phyloP scores from a whole-genome alignment of 345 rosid genomes.

The Acer yangbiense region DNA sequence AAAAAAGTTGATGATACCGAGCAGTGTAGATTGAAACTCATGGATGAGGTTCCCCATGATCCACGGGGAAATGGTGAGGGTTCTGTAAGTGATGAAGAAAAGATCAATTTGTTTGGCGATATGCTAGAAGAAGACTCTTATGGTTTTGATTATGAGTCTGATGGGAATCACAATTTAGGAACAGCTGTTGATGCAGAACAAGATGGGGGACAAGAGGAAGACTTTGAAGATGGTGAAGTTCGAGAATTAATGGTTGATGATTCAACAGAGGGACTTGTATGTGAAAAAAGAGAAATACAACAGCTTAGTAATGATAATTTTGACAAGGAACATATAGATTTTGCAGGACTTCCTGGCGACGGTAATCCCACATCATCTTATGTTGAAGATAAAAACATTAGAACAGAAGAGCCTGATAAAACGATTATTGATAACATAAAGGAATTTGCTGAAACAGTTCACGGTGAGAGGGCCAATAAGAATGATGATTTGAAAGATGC shows the following conservation, averaged over 20 bases:
- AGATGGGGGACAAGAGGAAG: constrained; percentile 42
- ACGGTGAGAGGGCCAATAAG: constrained; percentile 23
- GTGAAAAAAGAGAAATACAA: constrained; percentile 26
- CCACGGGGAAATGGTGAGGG: constrained; percentile 42
- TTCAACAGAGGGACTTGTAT: constrained; percentile 25
- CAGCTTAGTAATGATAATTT: constrained; percentile 26
- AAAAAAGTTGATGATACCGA: constrained; percentile 29
- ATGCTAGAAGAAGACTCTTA: constrained; percentile 45
- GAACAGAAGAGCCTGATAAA: constrained; percentile 32
- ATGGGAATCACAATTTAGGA: constrained; percentile 38
- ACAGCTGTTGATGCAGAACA: constrained; percentile 41
- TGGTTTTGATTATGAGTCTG: constrained; percentile 55
- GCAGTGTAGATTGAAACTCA: constrained; percentile 20
- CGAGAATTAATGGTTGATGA: constrained; percentile 38
- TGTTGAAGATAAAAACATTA: constrained; percentile 32
- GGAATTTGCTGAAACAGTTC: constrained; percentile 25
- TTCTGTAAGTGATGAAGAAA: constrained; percentile 56
- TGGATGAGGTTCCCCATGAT: constrained; percentile 28
- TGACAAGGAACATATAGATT: constrained; percentile 25
- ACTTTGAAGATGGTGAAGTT: constrained; percentile 66
- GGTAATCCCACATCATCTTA: constrained; percentile 28
- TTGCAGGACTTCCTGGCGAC: constrained; percentile 25
- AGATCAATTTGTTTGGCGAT: constrained; percentile 54
- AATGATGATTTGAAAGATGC: constrained; percentile 24
- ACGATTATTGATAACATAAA: constrained; percentile 22